Evolutionary conservation across 2,329 filamentous ascomycete genomes (phyloP).

Genomic region (Microdochium nivale): DNA sequence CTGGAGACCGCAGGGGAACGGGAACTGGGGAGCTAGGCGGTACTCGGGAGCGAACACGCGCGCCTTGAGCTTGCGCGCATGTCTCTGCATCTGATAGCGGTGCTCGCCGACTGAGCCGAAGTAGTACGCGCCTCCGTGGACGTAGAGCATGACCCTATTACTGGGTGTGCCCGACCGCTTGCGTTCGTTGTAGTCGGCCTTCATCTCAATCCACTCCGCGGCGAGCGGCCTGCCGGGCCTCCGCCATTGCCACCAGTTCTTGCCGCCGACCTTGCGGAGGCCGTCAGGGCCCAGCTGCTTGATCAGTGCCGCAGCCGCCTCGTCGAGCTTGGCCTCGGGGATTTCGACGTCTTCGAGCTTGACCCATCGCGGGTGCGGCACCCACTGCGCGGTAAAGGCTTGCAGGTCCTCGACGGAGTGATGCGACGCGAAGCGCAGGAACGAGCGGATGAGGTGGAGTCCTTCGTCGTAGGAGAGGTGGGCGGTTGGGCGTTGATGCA

Average conservation of each 20-base stretch:
- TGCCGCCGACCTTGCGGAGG: slow-evolving; percentile 67
- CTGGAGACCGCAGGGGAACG: slow-evolving; percentile 86
- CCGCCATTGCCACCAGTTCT: slow-evolving; percentile 86
- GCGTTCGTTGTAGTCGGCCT: slow-evolving; percentile 65
- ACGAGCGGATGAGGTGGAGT: slow-evolving; percentile 75
- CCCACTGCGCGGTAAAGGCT: slow-evolving; percentile 83
- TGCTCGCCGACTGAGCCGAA: slow-evolving; percentile 95
- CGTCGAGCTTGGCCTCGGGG: slow-evolving; percentile 50
- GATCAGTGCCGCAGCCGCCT: slow-evolving; percentile 59
- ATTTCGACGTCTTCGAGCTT: slow-evolving; percentile 65
- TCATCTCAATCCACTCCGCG: slow-evolving; percentile 97
- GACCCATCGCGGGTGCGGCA: slow-evolving; percentile 83
- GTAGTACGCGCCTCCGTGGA: slow-evolving; percentile 91
- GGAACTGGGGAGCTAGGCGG: slow-evolving; percentile 84
- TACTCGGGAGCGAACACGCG: slow-evolving; percentile 82
- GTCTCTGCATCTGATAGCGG: slow-evolving; percentile 94
- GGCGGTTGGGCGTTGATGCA: slow-evolving; percentile 72
- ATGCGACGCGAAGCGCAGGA: slow-evolving; percentile 75
- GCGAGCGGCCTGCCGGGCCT: slow-evolving; percentile 56
- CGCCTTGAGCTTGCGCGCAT: slow-evolving; percentile 88
- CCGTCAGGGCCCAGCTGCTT: slow-evolving; percentile 72
- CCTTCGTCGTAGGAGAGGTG: slow-evolving; percentile 94
- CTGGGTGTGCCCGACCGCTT: slow-evolving; percentile 51
- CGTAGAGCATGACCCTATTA: slow-evolving; percentile 80
- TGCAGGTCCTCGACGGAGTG: slow-evolving; percentile 92